Percentiles rank a stretch among this genome's conserved stretches.
Conservation (phyloP, 2,329 filamentous ascomycete genomes). For the Apiospora sp. region DNA sequence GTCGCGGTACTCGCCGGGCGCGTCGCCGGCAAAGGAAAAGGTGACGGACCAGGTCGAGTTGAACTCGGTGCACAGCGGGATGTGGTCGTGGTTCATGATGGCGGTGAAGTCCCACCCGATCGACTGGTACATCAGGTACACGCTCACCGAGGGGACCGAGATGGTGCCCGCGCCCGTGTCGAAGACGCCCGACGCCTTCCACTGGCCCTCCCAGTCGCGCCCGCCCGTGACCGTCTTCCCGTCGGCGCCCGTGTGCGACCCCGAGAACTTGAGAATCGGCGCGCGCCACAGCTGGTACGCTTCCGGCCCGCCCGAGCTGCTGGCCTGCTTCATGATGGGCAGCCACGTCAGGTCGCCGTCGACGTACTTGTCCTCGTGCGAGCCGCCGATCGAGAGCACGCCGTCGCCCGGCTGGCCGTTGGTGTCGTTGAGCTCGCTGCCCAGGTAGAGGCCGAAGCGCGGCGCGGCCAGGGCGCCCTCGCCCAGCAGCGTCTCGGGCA, state of each 20-base stretch:
- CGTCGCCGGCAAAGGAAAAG: slow-evolving; percentile 37
- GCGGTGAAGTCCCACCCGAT: slow-evolving; percentile 47
- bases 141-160: slow-evolving; percentile 36
- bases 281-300: slow-evolving; percentile 45
- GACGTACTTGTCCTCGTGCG: slow-evolving; percentile 41
- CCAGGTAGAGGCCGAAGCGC: slow-evolving; percentile 44
- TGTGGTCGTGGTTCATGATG: slow-evolving; percentile 37
- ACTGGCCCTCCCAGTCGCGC: slow-evolving; percentile 24
- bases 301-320: slow-evolving; percentile 21
- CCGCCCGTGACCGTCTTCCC: slow-evolving; percentile 26
- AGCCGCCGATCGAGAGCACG: slow-evolving; percentile 44
- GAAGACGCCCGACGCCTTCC: slow-evolving; percentile 37
- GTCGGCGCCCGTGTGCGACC: slow-evolving; percentile 10
- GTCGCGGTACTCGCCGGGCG: slow-evolving; percentile 13
- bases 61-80: slow-evolving; percentile 47
- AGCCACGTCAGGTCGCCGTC: slow-evolving; percentile 37
- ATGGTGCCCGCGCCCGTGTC: slow-evolving; percentile 44
- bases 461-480: slow-evolving; percentile 41
- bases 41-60: slow-evolving; percentile 45
- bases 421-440: slow-evolving; percentile 32
- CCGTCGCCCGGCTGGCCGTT: slow-evolving; percentile 35
- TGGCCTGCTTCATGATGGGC: slow-evolving; percentile 26
- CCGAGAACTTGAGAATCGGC: slow-evolving; percentile 31
- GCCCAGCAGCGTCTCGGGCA: slow-evolving; percentile 44
- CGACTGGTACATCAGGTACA: slow-evolving; percentile 41